Base-by-base conservation (phyloP, 306 rosid genomes). In the Cercis canadensis region DNA sequence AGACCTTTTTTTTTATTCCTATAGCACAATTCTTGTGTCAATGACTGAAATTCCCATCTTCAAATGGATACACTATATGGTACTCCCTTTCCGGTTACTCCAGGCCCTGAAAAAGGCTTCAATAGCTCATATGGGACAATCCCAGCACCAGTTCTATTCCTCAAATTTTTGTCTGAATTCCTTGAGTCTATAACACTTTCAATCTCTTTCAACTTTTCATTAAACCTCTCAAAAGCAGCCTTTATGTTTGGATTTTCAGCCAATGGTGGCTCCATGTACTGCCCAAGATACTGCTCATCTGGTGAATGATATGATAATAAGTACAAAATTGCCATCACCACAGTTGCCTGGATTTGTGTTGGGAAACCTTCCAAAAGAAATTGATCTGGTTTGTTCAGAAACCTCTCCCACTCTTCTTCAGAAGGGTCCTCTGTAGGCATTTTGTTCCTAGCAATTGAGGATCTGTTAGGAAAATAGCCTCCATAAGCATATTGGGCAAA, bases 51-150 rank as follows among this genome's bases (percentile, higher is more conserved):
- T 10, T 2, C 34, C 45, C 11, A 59, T 16, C 21, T 32, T 67
- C 12, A 83, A 24, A 79, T 83, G n/a, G 87, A 79, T 34, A 83
- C 32, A 41, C 87, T 83, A 39, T 75, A 79, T 61, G 87, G 79
- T 44, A 83, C 65, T 24, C 87, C 87, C 14, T 75, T 79, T 18
- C 81, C 84, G 17, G 87, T 83, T 7, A 83, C 69, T 14, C 87
- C 87, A 57, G 87, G 82, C 4, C 76, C 79, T 14, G 87, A 83
- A 57, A 75, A 75, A 11, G 87, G 87, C n/a, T 83, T 83, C 87
- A 83, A 55, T 13, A 56, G 53, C 70, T 83, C 87, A 62, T 83
- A 83, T 49, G 87, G 87, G 41, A 79, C 58, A 6, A 83, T 14
- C 7, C 87, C 87, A 62, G 74, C 87, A 18, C 87, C 87, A 67